These are phyloP conservation scores for Glarea lozoyensis DNA, from an alignment of 495 filamentous ascomycete genomes.

Conservation along the genomic window DNA sequence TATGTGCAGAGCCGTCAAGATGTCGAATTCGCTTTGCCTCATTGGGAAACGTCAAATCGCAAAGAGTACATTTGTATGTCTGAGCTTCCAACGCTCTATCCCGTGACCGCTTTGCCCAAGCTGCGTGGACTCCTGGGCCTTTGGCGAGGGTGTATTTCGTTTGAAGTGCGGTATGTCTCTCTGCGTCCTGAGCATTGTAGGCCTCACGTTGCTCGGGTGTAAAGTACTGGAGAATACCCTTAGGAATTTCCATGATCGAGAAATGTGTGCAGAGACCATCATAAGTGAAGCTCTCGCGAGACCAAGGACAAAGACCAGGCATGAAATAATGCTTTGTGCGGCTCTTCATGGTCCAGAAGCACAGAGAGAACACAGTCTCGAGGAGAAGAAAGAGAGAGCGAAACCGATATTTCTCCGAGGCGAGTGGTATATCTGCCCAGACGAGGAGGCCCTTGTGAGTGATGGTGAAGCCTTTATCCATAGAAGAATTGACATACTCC, in stretches of 20 bases:
- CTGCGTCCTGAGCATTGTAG: conserved; percentile 2
- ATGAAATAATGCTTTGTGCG: conserved; percentile 13
- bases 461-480: conserved; percentile 6
- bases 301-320: conserved; percentile 7
- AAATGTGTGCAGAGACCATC: conserved; percentile 10
- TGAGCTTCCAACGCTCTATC: not conserved
- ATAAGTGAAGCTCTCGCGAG: conserved; percentile 3
- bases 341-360: conserved; percentile 9
- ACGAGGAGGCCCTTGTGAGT: conserved; percentile 4
- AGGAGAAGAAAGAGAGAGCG: conserved; percentile 3
- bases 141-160: not conserved
- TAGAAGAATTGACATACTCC: not conserved
- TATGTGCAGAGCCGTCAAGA: not conserved
- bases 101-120: not conserved
- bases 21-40: not conserved
- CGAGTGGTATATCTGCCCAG: conserved; percentile 6
- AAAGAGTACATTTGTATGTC: not conserved
- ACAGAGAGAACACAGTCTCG: conserved; percentile 2
- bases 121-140: conserved; percentile 4
- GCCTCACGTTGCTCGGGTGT: conserved; percentile 8
- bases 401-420: not conserved
- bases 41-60: not conserved
- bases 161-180: not conserved
- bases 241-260: conserved; percentile 1
- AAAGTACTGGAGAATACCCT: not conserved